These are phyloP conservation scores for Citrus trifoliata DNA, from an alignment of 345 rosid species.

Conservation along the genomic window DNA sequence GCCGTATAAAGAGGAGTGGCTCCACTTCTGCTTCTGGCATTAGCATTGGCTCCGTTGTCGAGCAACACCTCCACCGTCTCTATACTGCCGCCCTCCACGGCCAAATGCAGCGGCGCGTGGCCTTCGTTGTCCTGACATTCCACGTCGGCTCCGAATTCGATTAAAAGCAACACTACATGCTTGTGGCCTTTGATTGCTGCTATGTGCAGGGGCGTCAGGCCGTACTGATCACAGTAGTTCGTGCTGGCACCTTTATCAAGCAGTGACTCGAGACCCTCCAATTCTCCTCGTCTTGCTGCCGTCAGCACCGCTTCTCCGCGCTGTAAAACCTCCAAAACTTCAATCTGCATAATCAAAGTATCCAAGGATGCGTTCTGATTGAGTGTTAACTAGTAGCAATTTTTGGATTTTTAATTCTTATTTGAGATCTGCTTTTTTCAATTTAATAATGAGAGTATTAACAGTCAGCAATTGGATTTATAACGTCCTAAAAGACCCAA, in stretches of 20 bases:
- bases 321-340: constrained; percentile 22
- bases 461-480: too few species aligned
- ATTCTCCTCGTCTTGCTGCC: constrained; percentile 53
- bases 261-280: constrained; percentile 14
- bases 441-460: neutral
- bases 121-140: constrained; percentile 45
- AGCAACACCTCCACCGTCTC: constrained; percentile 44
- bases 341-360: constrained; percentile 16
- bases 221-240: constrained; percentile 43
- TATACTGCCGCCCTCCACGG: constrained; percentile 38
- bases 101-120: constrained; percentile 51
- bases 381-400: neutral
- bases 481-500: too few species aligned
- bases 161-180: constrained; percentile 32
- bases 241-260: constrained; percentile 22
- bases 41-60: constrained; percentile 32
- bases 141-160: constrained; percentile 30
- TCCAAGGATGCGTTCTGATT: too few species aligned
- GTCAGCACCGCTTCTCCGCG: constrained; percentile 34
- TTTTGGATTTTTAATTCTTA: too few species aligned
- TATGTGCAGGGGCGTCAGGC: constrained; percentile 42
- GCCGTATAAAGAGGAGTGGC: constrained; percentile 42
- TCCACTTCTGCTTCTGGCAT: constrained; percentile 34
- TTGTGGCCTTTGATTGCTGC: constrained; percentile 50
- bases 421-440: neutral